phyloP scores from a whole-genome alignment of 345 rosid species.

The Rhodamnia rubescens region DNA sequence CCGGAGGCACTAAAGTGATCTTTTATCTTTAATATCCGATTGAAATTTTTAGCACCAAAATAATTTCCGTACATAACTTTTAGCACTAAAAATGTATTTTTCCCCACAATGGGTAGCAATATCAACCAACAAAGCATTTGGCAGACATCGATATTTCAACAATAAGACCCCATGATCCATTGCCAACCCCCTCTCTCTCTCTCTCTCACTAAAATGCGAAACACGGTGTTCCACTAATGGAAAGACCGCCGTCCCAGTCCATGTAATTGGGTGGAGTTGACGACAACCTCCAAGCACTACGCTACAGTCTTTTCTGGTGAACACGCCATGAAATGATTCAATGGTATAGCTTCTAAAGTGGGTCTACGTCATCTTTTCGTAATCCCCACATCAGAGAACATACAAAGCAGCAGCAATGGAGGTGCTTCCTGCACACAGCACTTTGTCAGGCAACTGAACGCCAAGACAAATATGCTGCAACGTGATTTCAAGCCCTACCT shows the following conservation, averaged over 20 bases:
- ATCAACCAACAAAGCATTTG: not conserved
- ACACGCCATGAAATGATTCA: not conserved
- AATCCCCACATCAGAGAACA: not conserved
- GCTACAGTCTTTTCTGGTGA: not conserved
- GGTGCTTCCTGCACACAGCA: not conserved
- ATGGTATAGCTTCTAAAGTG: not conserved
- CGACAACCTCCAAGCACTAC: not conserved
- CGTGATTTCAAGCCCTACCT: not conserved
- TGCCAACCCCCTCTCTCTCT: not conserved
- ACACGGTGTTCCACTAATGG: not conserved
- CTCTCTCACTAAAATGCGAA: not conserved
- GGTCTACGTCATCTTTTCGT: not conserved
- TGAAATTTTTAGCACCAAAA: too few relatives aligned
- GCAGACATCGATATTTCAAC: not conserved
- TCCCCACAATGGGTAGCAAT: not conserved
- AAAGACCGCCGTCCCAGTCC: not conserved
- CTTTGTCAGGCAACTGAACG: not conserved
- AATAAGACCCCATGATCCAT: not conserved
- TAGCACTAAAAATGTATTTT: too few relatives aligned
- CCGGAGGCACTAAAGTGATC: too few relatives aligned
- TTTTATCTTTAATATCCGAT: too few relatives aligned
- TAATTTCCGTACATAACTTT: too few relatives aligned
- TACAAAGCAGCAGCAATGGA: not conserved
- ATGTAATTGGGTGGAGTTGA: not conserved
- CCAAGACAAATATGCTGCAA: not conserved